phyloP scores from a whole-genome alignment of 2,329 filamentous ascomycete species.

The Stachybotrys chartarum region DNA sequence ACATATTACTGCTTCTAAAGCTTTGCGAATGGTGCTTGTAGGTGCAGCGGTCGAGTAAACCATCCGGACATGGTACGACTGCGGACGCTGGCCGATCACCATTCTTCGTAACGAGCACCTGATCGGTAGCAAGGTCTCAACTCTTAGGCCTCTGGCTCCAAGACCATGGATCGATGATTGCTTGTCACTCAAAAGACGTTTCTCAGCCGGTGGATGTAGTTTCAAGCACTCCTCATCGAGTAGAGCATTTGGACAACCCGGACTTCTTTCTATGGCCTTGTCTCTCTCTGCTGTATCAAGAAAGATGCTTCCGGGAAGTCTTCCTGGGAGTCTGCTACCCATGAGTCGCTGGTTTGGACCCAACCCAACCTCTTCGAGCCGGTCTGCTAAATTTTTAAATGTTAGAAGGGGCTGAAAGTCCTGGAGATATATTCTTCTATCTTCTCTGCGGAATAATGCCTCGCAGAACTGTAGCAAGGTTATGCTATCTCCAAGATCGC shows the following conservation, averaged over 20 bases:
- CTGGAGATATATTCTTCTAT: conserved; percentile 25
- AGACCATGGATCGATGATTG: not conserved
- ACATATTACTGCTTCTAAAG: conserved; percentile 16
- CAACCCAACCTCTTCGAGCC: not conserved
- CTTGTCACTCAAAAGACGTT: not conserved
- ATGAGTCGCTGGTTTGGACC: not conserved
- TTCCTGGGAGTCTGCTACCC: too few species aligned
- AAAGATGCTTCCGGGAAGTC: too few species aligned
- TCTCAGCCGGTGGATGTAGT: too few species aligned
- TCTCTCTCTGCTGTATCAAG: too few species aligned
- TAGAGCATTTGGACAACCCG: too few species aligned
- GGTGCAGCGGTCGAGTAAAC: conserved; percentile 18
- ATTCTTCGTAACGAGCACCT: conserved; percentile 20
- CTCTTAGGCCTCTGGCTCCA: not conserved
- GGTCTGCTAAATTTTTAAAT: conserved; percentile 3
- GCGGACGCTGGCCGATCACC: conserved; percentile 21
- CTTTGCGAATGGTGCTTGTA: conserved; percentile 15
- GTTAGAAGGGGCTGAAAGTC: conserved; percentile 23
- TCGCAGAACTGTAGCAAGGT: conserved; percentile 29
- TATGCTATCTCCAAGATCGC: conserved; percentile 27
- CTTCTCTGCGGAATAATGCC: conserved; percentile 14
- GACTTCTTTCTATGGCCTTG: too few species aligned
- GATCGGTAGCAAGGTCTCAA: conserved; percentile 15
- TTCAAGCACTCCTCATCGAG: too few species aligned
- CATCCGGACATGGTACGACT: conserved; percentile 26